Conservation (phyloP, 768 basidiomycete species). For the Leucogyrophana mollusca region DNA sequence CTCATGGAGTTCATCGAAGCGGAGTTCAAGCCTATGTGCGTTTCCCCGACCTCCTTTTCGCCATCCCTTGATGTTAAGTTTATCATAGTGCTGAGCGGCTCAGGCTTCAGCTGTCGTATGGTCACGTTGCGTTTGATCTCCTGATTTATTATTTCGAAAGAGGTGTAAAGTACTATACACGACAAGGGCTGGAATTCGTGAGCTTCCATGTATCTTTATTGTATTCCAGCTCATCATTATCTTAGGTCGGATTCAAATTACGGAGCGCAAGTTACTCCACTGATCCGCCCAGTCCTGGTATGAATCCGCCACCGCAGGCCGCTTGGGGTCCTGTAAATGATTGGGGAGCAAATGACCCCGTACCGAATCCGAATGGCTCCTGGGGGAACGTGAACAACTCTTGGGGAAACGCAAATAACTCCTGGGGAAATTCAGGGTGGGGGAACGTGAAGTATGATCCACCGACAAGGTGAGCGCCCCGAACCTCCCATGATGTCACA, state of each 20-base stretch:
- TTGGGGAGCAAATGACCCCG: too few relatives aligned
- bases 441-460: too few relatives aligned
- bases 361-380: too few relatives aligned
- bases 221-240: background rate
- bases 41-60: background rate
- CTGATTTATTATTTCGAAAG: slow-evolving; percentile 11
- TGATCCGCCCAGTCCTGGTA: background rate
- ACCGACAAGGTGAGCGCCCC: too few relatives aligned
- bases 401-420: too few relatives aligned
- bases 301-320: background rate
- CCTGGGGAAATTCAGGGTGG: too few relatives aligned
- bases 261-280: background rate
- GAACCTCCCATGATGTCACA: too few relatives aligned
- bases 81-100: slow-evolving; percentile 11
- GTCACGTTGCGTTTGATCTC: slow-evolving; percentile 16
- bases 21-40: slow-evolving; percentile 15
- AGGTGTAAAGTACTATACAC: slow-evolving; percentile 1
- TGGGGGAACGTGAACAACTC: too few relatives aligned
- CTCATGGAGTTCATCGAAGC: slow-evolving; percentile 8
- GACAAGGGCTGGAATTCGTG: background rate
- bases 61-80: background rate
- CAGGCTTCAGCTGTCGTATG: slow-evolving; percentile 11
- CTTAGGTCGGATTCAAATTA: background rate
- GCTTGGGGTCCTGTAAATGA: too few relatives aligned
- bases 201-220: background rate